Conservation (phyloP, 495 filamentous ascomycete species). For the Endocarpon pusillum region DNA sequence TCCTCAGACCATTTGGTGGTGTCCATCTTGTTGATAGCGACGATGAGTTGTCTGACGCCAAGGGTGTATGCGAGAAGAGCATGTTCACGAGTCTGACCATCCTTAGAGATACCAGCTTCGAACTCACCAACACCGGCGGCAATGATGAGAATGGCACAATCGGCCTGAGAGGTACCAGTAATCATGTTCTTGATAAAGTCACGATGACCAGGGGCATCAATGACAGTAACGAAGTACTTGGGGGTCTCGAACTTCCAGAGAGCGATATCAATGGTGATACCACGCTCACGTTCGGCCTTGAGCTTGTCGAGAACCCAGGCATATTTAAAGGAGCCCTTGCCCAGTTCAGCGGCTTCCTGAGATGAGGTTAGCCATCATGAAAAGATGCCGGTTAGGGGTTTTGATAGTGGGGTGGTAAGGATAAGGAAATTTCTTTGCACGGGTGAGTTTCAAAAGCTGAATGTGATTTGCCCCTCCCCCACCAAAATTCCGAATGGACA, state of each 20-base stretch:
- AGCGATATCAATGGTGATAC: conserved; percentile 99
- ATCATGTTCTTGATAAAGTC: conserved; percentile 99
- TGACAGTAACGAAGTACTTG: conserved; percentile 98
- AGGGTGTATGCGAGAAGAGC: conserved; percentile 99
- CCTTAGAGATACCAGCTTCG: conserved; percentile 99
- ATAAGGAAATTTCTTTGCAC: conserved; percentile 5
- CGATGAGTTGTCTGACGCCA: conserved; percentile 99
- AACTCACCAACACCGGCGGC: conserved; percentile 99
- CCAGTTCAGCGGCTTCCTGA: conserved; percentile 96
- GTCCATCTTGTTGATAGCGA: conserved; percentile 99
- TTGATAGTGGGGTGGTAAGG: conserved; percentile 4
- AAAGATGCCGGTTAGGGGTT: conserved; percentile 5
- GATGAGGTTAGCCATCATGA: conserved; percentile 19
- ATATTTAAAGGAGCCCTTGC: conserved; percentile 99
- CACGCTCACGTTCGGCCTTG: conserved; percentile 99
- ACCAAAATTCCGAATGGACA: conserved; percentile 3
- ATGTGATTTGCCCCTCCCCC: conserved; percentile 10
- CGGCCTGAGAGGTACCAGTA: conserved; percentile 99
- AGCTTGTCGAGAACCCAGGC: conserved; percentile 99
- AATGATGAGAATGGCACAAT: conserved; percentile 99
- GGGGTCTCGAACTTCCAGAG: conserved; percentile 99
- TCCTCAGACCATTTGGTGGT: conserved; percentile 94
- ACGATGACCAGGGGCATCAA: conserved; percentile 98
- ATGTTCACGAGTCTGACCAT: conserved; percentile 99
- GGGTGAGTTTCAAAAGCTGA: not conserved